phyloP scores from a whole-genome alignment of 495 filamentous ascomycete species.

The Hyphodiscus hymeniophilus region DNA sequence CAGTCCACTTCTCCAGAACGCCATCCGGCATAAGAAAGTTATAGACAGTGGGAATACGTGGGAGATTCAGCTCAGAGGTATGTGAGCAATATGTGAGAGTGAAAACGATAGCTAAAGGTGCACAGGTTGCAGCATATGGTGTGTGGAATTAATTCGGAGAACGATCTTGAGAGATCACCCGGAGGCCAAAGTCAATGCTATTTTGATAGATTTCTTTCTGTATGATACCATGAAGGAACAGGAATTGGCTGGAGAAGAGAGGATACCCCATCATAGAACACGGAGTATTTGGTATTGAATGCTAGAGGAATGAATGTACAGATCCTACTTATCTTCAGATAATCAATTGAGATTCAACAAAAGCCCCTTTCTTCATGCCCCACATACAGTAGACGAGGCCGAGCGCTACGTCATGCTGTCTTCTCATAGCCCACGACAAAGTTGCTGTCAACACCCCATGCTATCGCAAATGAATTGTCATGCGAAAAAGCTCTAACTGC shows the following conservation, averaged over 20 bases:
- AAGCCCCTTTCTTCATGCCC: too few relatives aligned
- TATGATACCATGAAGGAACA: conserved; percentile 88
- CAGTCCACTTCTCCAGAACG: conserved; percentile 65
- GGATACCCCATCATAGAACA: conserved; percentile 84
- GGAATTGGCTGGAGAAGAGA: conserved; percentile 51
- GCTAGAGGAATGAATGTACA: too few relatives aligned
- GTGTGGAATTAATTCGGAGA: conserved; percentile 78
- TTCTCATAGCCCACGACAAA: too few relatives aligned
- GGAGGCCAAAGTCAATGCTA: conserved; percentile 68
- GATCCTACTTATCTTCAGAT: too few relatives aligned
- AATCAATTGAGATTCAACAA: too few relatives aligned
- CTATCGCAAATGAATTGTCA: too few relatives aligned
- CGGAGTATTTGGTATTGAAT: conserved; percentile 91
- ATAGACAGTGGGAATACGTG: conserved; percentile 67
- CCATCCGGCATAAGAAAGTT: conserved; percentile 51
- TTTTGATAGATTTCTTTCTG: conserved; percentile 92
- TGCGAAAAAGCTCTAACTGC: too few relatives aligned
- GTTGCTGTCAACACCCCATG: too few relatives aligned
- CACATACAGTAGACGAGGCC: too few relatives aligned
- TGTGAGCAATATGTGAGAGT: conserved; percentile 9
- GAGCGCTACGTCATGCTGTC: too few relatives aligned
- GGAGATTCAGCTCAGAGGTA: conserved; percentile 82
- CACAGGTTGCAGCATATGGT: conserved; percentile 78
- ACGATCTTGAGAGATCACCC: conserved; percentile 72
- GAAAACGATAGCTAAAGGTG: not conserved